A percentile compares a stretch with the other conserved stretches of the same genome.
Evolutionary conservation across 2,329 filamentous ascomycete species (phyloP).

Genomic region (Pseudogymnoascus sp.): DNA sequence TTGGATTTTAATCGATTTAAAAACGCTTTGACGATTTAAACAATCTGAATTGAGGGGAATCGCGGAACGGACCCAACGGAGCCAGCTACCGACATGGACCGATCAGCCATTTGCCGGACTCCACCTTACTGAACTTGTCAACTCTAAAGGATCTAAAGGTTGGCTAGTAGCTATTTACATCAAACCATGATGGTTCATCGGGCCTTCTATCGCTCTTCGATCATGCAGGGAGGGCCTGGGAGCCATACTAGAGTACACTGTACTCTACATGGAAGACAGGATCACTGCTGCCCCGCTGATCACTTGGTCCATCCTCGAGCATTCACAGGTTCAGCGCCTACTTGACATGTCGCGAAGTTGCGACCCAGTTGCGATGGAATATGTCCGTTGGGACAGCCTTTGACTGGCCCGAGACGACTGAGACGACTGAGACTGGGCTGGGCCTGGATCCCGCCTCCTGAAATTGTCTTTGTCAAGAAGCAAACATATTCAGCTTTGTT

Average conservation of each 20-base stretch:
- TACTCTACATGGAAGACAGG: neutral
- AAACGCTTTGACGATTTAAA: neutral
- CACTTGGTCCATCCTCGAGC: neutral
- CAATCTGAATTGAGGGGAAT: neutral
- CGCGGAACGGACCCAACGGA: neutral
- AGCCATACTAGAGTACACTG: neutral
- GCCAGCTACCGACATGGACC: neutral
- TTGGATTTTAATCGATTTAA: neutral
- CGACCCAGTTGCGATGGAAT: neutral
- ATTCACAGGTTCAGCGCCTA: neutral
- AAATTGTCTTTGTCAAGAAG: conserved; percentile 1
- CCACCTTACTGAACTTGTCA: conserved; percentile 6
- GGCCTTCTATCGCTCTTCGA: conserved; percentile 1
- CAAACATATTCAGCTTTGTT: neutral
- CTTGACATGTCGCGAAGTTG: neutral
- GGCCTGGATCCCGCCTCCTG: neutral
- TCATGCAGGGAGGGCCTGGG: neutral
- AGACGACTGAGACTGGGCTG: neutral
- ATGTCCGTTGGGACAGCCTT: neutral
- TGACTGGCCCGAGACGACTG: no score
- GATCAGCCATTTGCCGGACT: conserved; percentile 6
- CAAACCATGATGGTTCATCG: neutral
- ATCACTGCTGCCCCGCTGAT: neutral
- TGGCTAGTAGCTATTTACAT: conserved; percentile 3
- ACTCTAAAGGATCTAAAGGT: neutral